phyloP scores from a whole-genome alignment of 1,284 basidiomycete genomes.

The Amylostereum chailletii region DNA sequence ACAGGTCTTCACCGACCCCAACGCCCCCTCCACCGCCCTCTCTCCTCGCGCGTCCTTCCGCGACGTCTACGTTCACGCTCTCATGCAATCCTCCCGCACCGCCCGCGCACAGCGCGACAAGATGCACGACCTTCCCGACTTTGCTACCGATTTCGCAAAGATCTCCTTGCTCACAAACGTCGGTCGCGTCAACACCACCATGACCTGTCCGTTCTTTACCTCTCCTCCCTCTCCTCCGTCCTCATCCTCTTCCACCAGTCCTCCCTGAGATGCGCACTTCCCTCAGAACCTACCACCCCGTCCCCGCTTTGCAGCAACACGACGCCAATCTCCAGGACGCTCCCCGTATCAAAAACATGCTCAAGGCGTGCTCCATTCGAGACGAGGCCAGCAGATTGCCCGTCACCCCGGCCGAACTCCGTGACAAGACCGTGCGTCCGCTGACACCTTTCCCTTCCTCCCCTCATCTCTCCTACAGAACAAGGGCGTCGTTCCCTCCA shows the following conservation, averaged over 20 bases:
- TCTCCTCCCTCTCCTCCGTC: conserved; percentile 3
- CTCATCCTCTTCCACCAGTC: conserved; percentile 28
- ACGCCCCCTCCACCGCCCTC: conserved; percentile 18
- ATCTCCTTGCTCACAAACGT: conserved; percentile 73
- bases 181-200: conserved; percentile 76
- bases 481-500: conserved; percentile 47
- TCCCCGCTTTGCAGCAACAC: conserved; percentile 73
- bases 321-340: conserved; percentile 75
- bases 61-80: conserved; percentile 68
- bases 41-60: conserved; percentile 45
- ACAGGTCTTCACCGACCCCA: conserved; percentile 38
- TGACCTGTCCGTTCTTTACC: conserved; percentile 58
- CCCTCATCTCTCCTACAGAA: conserved; percentile 35
- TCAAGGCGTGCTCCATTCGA: conserved; percentile 69
- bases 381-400: conserved; percentile 64
- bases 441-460: background rate
- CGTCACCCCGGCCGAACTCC: conserved; percentile 62
- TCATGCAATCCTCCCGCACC: conserved; percentile 62
- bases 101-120: conserved; percentile 61
- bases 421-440: conserved; percentile 46
- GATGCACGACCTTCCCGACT: conserved; percentile 53
- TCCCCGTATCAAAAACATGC: conserved; percentile 68
- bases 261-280: conserved; percentile 79
- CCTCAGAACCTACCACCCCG: conserved; percentile 74
- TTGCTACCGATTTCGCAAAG: conserved; percentile 71